Evolutionary conservation across 495 filamentous ascomycete genomes (phyloP), one percentile per base, ranked within the genome.

Genomic region (Aspergillus taichungensis): DNA sequence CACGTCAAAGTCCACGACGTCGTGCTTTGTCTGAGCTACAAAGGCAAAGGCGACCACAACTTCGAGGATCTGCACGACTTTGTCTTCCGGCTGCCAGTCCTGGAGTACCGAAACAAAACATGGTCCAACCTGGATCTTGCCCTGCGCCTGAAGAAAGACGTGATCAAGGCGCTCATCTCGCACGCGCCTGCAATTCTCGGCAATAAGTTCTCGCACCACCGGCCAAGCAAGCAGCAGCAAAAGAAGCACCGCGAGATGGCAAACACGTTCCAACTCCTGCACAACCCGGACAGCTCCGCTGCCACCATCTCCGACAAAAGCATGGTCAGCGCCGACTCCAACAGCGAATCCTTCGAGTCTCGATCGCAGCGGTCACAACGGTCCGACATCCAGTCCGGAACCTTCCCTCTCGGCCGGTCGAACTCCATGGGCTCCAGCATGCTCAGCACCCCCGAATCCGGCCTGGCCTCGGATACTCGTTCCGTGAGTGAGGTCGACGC

Each of bases 111-210:
- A 40, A 97, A 99, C 71, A 97, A 96, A 68, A 97, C 89, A 8
- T 99, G 92, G 92, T 96, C 91, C 12, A 97, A 97, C 61, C 79
- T 97, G 6, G 92, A 99, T 50, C 78, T 99, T 8, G 89, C 91
- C 1, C 69, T 96, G 40, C 83, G 85, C 13, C 70, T 99, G 37
- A 97, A 99, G 74, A 88, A 85, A 52, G 88, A 94, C 43, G 85
- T 96, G 51, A 92, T 94, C 62, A 83, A 84, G 55, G 94, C 94
- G 1, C 75, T 98, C 13, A 90, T 98, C 55, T 91, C 87, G 28
- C 92, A 98, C 62, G 87, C 90, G 3, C 91, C 90, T 14, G 90
- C 94, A 40, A 97, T 98, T 55, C 84, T 98, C 46, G 87, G 92
- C 40, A 98, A 98, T 71, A 98, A 98, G 57, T 83, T 98, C 62